These are phyloP conservation scores for Crotalaria pallida DNA, from an alignment of 306 rosid genomes.

Conservation along the genomic window DNA sequence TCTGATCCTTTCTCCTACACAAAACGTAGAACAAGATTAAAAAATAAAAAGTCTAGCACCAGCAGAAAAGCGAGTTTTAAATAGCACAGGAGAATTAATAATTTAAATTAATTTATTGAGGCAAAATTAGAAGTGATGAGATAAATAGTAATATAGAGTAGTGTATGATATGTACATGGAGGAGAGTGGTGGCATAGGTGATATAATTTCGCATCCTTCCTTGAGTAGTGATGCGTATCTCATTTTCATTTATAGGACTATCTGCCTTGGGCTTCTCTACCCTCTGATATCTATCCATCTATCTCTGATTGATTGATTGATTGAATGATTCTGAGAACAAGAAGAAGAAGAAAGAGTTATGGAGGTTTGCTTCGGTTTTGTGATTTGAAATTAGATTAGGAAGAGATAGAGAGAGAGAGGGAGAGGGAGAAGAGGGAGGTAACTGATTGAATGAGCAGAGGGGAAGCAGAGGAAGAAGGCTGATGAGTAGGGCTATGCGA, in stretches of 20 bases:
- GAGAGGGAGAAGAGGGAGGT: no score
- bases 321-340: background rate
- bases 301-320: no score
- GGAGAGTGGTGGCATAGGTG: conserved; percentile 84
- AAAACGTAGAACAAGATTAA: conserved; percentile 14
- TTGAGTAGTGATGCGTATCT: conserved; percentile 84
- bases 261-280: conserved; percentile 78
- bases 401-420: background rate
- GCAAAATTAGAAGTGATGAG: no score
- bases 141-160: no score
- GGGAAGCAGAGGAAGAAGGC: conserved; percentile 26
- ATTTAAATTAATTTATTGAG: no score
- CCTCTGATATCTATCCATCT: conserved; percentile 91
- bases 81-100: no score
- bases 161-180: conserved; percentile 38
- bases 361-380: no score
- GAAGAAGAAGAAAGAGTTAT: background rate
- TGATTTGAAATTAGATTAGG: no score
- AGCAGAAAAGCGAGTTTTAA: no score
- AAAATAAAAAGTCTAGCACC: background rate
- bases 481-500: conserved; percentile 38
- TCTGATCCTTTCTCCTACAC: conserved; percentile 67
- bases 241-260: conserved; percentile 70
- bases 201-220: conserved; percentile 86
- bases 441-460: background rate